Percentiles rank a stretch among this genome's conserved stretches.
phyloP scores from a whole-genome alignment of 2,329 filamentous ascomycete species.

The Pyricularia pennisetigena region DNA sequence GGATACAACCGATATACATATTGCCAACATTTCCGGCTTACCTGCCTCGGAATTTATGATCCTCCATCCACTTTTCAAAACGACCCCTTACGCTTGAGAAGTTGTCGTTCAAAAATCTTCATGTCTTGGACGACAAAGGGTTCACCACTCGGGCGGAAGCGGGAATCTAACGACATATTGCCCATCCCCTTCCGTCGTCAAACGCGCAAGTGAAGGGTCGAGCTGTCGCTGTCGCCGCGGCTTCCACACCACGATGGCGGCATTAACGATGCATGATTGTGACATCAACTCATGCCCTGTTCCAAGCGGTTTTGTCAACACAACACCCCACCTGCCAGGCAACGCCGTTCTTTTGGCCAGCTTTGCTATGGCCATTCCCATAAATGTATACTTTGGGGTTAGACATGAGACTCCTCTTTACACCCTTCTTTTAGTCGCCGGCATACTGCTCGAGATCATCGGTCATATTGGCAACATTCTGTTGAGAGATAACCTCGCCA shows the following conservation, averaged over 20 bases:
- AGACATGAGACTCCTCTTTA: constrained; percentile 19
- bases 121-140: neutral
- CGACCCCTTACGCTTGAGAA: neutral
- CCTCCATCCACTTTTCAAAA: neutral
- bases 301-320: constrained; percentile 24
- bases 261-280: constrained; percentile 6
- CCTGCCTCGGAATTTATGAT: neutral
- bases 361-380: constrained; percentile 29
- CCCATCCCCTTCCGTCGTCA: neutral
- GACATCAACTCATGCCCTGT: constrained; percentile 20
- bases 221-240: neutral
- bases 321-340: constrained; percentile 25
- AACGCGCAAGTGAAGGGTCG: neutral
- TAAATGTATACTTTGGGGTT: constrained; percentile 25
- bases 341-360: constrained; percentile 29
- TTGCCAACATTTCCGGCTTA: neutral
- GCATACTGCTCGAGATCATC: constrained; percentile 9
- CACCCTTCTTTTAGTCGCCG: constrained; percentile 5
- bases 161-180: neutral
- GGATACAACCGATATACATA: neutral
- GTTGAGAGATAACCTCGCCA: constrained; percentile 8
- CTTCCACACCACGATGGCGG: neutral
- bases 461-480: constrained; percentile 10
- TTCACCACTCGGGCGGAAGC: neutral
- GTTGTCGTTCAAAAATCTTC: neutral